Base-by-base conservation (phyloP, 1,139 yeast genomes). In the Blastobotrys proliferans region DNA sequence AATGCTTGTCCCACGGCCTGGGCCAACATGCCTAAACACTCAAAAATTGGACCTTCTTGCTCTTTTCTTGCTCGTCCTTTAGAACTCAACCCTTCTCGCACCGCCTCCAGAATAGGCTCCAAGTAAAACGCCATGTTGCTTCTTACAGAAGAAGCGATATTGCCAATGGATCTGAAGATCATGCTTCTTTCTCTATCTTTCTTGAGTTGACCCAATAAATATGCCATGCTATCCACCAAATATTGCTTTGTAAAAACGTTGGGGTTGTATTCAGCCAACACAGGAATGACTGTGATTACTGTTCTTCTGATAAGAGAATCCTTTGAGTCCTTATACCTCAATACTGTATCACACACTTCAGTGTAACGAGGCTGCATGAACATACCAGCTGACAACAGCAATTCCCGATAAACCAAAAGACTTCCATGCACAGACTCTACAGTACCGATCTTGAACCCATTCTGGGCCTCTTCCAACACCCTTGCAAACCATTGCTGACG, bases 1-100 rank as follows among this genome's bases (percentile, higher is more conserved):
- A 92, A 70, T 1, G 96, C 95, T n/a, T 96, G 95, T 0, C 97
- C 97, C 10, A 90, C 88, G 0, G 97, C 94, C 19, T 76, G 74
- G 0, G 96, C 90, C 38, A 92, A 68, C 65, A 86, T 84, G 0
- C 94, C 87, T 40, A 92, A 75, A 60, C 97, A 92, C 53, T 84
- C 88, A 56, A 90, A 92, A 18, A 92, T 79, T 0, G 96, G 90
- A 0, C 88, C 83, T 53, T 87, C 95, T 34, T 85, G 81, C 41
- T 83, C 92, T 56, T 79, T 82, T 51, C 83, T 72, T 27, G 71
- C 69, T 40, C 79, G 79, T 34, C 77, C 78, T 60, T 83, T 87
- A 1, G 87, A 72, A 13, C 81, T 75, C 36, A 92, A 69, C 0
- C 94, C 94, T 49, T 90, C 97, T 56, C 90, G 73, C 20, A 90